Base-by-base conservation (phyloP, 75 land plant genomes). In the Sequoia sempervirens region DNA sequence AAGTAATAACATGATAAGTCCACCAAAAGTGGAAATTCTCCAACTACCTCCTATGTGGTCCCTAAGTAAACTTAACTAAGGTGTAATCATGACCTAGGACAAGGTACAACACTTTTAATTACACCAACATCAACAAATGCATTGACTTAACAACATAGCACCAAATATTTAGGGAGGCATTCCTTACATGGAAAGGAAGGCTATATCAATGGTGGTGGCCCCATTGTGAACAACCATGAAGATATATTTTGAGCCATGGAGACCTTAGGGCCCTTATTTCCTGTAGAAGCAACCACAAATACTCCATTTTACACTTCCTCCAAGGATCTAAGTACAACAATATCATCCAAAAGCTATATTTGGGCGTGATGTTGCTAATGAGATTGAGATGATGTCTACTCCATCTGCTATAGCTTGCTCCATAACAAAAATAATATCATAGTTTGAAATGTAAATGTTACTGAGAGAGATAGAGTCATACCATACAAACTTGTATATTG, bases 401-500 rank as follows among this genome's bases (percentile, higher is more conserved):
- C 95, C 95, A 79, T 94, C 95, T 26, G 75, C 61, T 12, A 92
- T 85, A 41, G 95, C 95, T 10, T 37, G 45, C 32, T 93, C 95
- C 50, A 93, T 84, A 10, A 86, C 95, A 11, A 86, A 84, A 11
- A 92, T 70, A 17, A 93, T 86, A 75, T 91, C 93, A n/a, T n/a
- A n/a, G n/a, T n/a, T n/a, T n/a, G n/a, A n/a, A n/a, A n/a, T n/a
- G n/a, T n/a, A n/a, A n/a, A n/a, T n/a, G n/a, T n/a, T n/a, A 85
- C 0, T 47, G 10, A 0, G 8, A 47, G 92, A 90, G 2, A 45
- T 86, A 12, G 40, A 85, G 41, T 85, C 82, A 0, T 83, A 76
- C 94, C 94, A 93, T 84, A 90, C 89, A 1, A 93, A 92, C 82
- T 93, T 93, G 89, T 93, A 93, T 1, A 87, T 82, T 0, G 90